A percentile compares a stretch with the other conserved stretches of the same genome.
These are phyloP conservation scores for Candida schatavii DNA, from an alignment of 805 yeast species.

Conservation along the genomic window DNA sequence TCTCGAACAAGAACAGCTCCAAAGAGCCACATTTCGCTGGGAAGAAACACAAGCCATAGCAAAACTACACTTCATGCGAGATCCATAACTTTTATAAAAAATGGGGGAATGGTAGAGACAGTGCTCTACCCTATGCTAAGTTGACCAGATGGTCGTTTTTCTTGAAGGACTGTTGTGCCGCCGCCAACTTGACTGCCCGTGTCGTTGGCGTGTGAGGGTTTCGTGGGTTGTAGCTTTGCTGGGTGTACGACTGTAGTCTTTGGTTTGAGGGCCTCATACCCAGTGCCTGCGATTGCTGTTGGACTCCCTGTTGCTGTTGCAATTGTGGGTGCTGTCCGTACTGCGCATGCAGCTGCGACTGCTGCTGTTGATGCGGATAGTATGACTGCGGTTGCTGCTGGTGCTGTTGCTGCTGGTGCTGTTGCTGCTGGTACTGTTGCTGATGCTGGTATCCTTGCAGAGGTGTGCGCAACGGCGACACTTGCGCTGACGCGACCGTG, in stretches of 20 bases:
- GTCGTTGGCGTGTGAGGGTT: conserved; percentile 29
- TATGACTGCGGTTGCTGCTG: not conserved
- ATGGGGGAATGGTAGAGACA: no score
- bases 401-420: conserved; percentile 8
- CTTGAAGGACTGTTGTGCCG: conserved; percentile 8
- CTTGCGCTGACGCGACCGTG: conserved; percentile 13
- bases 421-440: conserved; percentile 8
- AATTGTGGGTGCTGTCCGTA: conserved; percentile 9
- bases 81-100: no score
- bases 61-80: no score
- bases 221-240: conserved; percentile 14
- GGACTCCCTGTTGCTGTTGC: not conserved
- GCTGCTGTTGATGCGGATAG: conserved; percentile 2
- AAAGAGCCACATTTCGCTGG: no score
- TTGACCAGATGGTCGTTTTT: conserved; percentile 10
- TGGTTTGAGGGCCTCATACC: conserved; percentile 19
- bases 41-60: no score
- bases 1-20: no score
- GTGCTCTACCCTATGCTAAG: conserved; percentile 3
- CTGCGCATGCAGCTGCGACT: conserved; percentile 2
- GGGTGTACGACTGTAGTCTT: conserved; percentile 19
- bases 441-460: conserved; percentile 8
- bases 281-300: not conserved
- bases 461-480: conserved; percentile 7
- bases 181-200: conserved; percentile 34